Evolutionary conservation across 2,329 filamentous ascomycete species (phyloP).

Genomic region (Penicillium rolfsii): DNA sequence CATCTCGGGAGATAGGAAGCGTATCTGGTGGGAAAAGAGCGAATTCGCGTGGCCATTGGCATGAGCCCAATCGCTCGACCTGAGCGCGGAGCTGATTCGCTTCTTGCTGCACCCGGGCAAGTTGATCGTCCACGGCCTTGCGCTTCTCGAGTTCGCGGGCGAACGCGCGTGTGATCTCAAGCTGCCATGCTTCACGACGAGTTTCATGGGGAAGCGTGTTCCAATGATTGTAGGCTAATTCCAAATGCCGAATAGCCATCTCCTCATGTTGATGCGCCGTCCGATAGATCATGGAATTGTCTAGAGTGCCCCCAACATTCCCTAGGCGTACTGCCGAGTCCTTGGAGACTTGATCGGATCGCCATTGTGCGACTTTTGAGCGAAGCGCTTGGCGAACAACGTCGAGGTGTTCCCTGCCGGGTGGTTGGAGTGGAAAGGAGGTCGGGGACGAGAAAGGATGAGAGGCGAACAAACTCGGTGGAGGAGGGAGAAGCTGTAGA

Average conservation of each 20-base stretch:
- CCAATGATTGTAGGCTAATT: slow-evolving; percentile 80
- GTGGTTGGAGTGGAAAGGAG: slow-evolving; percentile 80
- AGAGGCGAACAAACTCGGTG: slow-evolving; percentile 79
- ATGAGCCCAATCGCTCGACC: slow-evolving; percentile 50
- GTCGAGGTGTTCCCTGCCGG: slow-evolving; percentile 72
- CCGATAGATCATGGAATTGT: slow-evolving; percentile 46
- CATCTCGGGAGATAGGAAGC: slow-evolving; percentile 44
- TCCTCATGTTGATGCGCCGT: slow-evolving; percentile 66
- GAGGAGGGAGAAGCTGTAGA: slow-evolving; percentile 76
- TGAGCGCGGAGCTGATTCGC: slow-evolving; percentile 53
- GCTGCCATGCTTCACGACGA: slow-evolving; percentile 52
- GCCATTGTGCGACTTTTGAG: slow-evolving; percentile 70
- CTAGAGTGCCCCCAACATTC: slow-evolving; percentile 33
- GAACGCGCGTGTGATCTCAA: slow-evolving; percentile 53
- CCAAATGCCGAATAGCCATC: slow-evolving; percentile 72
- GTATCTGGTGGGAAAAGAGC: slow-evolving; percentile 52
- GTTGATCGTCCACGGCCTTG: slow-evolving; percentile 47
- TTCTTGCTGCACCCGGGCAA: slow-evolving; percentile 52
- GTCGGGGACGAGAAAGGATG: slow-evolving; percentile 76
- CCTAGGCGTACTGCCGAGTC: slow-evolving; percentile 45
- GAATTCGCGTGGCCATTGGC: slow-evolving; percentile 55
- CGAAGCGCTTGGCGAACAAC: slow-evolving; percentile 70
- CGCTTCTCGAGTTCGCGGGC: slow-evolving; percentile 50
- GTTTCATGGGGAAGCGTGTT: slow-evolving; percentile 61
- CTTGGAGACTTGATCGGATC: slow-evolving; percentile 48